Conservation (phyloP, 164 flowering plant species). For the Buxus sempervirens region DNA sequence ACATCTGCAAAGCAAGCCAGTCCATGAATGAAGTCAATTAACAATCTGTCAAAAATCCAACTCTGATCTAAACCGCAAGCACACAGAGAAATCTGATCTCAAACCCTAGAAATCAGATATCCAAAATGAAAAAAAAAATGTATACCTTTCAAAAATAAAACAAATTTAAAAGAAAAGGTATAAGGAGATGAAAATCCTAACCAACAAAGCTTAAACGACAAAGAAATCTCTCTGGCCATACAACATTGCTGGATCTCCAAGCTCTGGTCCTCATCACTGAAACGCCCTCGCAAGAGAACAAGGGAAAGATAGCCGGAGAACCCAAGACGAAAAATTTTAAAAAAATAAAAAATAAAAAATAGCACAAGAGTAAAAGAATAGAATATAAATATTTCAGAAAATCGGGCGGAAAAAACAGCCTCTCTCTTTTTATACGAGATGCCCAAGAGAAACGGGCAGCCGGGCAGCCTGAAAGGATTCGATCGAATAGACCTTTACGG, state of each 20-base stretch:
- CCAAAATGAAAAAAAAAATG: neutral
- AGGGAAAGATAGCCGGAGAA: neutral
- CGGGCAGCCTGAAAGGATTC: neutral
- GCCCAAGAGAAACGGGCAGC: slow-evolving; percentile 2
- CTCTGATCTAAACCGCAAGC: slow-evolving; percentile 5
- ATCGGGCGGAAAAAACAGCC: neutral
- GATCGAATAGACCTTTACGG: neutral
- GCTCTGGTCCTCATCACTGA: neutral
- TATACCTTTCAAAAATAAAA: neutral
- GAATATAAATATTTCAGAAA: neutral
- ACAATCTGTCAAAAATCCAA: neutral
- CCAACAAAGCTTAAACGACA: neutral
- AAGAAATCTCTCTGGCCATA: slow-evolving; percentile 5
- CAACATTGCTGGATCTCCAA: slow-evolving; percentile 9
- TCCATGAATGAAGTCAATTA: neutral
- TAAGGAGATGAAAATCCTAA: neutral
- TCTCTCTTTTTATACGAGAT: too few relatives aligned
- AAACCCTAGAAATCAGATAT: neutral
- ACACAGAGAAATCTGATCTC: slow-evolving; percentile 3
- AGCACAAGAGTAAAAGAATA: neutral
- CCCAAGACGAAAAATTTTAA: neutral
- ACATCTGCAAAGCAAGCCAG: neutral
- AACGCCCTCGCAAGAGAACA: neutral
- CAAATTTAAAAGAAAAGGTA: neutral
- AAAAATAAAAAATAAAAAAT: neutral